Evolutionary conservation across 1,284 basidiomycete species (phyloP).

Genomic region (Cystobasidium slooffiae): DNA sequence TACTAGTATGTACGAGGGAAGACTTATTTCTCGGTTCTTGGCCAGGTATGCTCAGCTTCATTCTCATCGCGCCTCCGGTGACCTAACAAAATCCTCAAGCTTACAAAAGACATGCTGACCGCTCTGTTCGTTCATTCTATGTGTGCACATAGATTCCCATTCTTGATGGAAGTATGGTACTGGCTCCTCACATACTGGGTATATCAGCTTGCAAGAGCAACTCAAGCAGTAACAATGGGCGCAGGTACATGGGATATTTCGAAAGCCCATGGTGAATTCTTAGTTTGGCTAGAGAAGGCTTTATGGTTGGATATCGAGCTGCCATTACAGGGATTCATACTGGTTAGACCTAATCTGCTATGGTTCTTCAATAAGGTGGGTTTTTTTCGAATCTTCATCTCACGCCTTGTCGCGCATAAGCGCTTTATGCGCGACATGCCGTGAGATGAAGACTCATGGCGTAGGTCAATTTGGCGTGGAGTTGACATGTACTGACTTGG

Average conservation of each 20-base stretch:
- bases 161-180: slow-evolving; percentile 35
- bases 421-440: too few species aligned
- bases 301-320: slow-evolving; percentile 56
- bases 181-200: slow-evolving; percentile 47
- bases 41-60: neutral
- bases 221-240: slow-evolving; percentile 56
- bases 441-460: too few species aligned
- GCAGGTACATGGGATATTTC: slow-evolving; percentile 53
- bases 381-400: neutral
- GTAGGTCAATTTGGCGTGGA: too few species aligned
- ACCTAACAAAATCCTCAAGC: neutral
- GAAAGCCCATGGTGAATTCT: slow-evolving; percentile 54
- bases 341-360: slow-evolving; percentile 52
- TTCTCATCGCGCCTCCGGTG: neutral
- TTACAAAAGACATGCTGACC: too few species aligned
- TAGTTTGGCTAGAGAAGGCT: slow-evolving; percentile 53
- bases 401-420: neutral
- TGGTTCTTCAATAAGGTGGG: slow-evolving; percentile 53
- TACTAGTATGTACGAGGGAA: slow-evolving; percentile 11
- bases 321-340: slow-evolving; percentile 54
- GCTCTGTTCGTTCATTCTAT: too few species aligned
- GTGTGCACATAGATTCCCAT: slow-evolving; percentile 20
- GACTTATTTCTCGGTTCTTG: slow-evolving; percentile 13
- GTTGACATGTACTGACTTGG: too few species aligned
- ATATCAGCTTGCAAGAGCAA: slow-evolving; percentile 56